A percentile compares a stretch with the other conserved stretches of the same genome.
phyloP scores from a whole-genome alignment of 2,329 filamentous ascomycete species.

The Cordyceps tenuipes region DNA sequence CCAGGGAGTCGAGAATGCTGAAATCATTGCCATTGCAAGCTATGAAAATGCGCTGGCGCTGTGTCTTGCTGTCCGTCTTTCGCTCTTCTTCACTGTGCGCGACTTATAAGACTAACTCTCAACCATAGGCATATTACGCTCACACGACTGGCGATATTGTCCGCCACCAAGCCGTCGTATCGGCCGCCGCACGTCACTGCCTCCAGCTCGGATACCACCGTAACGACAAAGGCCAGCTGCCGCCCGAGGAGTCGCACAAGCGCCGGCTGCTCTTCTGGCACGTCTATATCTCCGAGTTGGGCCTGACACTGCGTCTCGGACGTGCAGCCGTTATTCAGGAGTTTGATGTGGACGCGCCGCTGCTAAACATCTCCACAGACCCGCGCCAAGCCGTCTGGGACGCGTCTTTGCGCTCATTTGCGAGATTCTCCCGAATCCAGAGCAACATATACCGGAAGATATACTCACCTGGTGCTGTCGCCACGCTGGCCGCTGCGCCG shows the following conservation, averaged over 20 bases:
- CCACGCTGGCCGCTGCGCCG: neutral
- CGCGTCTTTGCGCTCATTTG: conserved; percentile 6
- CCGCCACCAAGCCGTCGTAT: conserved; percentile 15
- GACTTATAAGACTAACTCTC: neutral
- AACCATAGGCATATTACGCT: conserved; percentile 13
- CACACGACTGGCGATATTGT: conserved; percentile 14
- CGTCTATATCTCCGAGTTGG: conserved; percentile 15
- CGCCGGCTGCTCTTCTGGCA: conserved; percentile 16
- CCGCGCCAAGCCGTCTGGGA: conserved; percentile 13
- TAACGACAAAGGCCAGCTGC: conserved; percentile 9
- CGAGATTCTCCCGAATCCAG: conserved; percentile 13
- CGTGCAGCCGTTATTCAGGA: conserved; percentile 15
- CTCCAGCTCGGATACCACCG: conserved; percentile 16
- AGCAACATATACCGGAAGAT: conserved; percentile 14
- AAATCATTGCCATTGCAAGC: conserved; percentile 13
- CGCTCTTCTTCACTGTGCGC: neutral
- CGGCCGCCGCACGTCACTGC: conserved; percentile 15
- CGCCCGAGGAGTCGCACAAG: conserved; percentile 9
- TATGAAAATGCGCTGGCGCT: conserved; percentile 14
- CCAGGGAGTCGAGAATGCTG: conserved; percentile 12
- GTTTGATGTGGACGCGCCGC: conserved; percentile 14
- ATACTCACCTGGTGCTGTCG: conserved; percentile 10
- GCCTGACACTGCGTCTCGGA: conserved; percentile 14
- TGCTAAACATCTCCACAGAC: conserved; percentile 6
- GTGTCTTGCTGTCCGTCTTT: conserved; percentile 13